phyloP scores from a whole-genome alignment of 2,329 filamentous ascomycete genomes.

The Ophiostoma angusticollis region DNA sequence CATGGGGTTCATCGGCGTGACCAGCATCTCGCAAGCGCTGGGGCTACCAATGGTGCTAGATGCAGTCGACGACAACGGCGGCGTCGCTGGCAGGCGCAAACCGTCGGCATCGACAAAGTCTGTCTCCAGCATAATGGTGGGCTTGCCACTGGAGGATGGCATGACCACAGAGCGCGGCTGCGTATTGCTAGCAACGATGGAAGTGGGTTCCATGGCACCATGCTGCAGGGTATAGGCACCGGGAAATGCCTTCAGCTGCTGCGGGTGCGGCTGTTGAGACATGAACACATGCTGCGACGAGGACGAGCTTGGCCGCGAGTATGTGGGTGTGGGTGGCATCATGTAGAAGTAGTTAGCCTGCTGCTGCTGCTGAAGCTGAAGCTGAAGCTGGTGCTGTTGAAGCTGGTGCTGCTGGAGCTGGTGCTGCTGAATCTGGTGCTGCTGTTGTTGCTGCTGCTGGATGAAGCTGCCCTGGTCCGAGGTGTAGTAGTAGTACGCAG shows the following conservation, averaged over 20 bases:
- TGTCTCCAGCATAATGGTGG: slow-evolving; percentile 66
- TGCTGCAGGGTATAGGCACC: slow-evolving; percentile 25
- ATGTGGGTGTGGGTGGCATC: slow-evolving; percentile 48
- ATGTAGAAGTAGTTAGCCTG: slow-evolving; percentile 4
- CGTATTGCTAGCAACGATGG: slow-evolving; percentile 38
- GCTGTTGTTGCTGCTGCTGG: slow-evolving; percentile 39
- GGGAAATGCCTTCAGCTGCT: slow-evolving; percentile 41
- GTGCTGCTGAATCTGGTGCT: slow-evolving; percentile 46
- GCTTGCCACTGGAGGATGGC: slow-evolving; percentile 65
- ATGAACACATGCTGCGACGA: slow-evolving; percentile 39
- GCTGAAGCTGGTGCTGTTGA: no score
- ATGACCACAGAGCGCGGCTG: slow-evolving; percentile 63
- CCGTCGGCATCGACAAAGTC: slow-evolving; percentile 50
- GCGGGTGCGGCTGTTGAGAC: slow-evolving; percentile 7
- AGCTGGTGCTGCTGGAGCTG: slow-evolving; percentile 41
- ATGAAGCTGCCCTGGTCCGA: slow-evolving; percentile 69
- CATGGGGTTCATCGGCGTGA: slow-evolving; percentile 71
- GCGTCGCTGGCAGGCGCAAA: slow-evolving; percentile 71
- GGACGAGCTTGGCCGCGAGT: slow-evolving; percentile 53
- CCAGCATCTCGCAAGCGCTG: slow-evolving; percentile 60
- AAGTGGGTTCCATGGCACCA: slow-evolving; percentile 28
- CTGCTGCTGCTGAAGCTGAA: slow-evolving; percentile 27
- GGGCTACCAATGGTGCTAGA: slow-evolving; percentile 82
- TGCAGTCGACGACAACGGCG: slow-evolving; percentile 63
- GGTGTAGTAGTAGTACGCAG: slow-evolving; percentile 78